Evolutionary conservation across 1,284 basidiomycete genomes (phyloP).

Genomic region (Rhodofomes roseus): DNA sequence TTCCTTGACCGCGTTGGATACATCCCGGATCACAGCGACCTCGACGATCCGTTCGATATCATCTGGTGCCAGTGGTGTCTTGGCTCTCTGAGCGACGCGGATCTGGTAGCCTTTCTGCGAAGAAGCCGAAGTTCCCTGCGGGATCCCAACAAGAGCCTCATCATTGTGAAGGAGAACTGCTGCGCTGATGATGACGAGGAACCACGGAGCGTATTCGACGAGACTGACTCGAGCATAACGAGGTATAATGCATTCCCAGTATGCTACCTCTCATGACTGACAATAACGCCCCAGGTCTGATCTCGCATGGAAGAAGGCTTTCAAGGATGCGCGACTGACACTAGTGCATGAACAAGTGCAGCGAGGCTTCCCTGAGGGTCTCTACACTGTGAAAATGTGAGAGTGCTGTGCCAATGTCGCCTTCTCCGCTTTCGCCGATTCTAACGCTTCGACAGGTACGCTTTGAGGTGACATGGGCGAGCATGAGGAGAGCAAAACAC

Average conservation of each 20-base stretch:
- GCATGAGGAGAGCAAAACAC: not conserved
- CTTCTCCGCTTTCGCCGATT: slow-evolving; percentile 3
- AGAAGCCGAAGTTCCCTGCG: slow-evolving; percentile 57
- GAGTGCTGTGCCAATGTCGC: slow-evolving; percentile 17
- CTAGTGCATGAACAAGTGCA: slow-evolving; percentile 73
- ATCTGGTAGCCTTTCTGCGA: slow-evolving; percentile 75
- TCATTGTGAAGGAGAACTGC: slow-evolving; percentile 92
- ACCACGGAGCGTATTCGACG: slow-evolving; percentile 70
- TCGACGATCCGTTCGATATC: slow-evolving; percentile 63
- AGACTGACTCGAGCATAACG: slow-evolving; percentile 85
- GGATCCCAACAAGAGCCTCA: slow-evolving; percentile 46
- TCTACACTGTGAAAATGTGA: slow-evolving; percentile 85
- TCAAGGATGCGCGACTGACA: slow-evolving; percentile 63
- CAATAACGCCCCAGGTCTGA: slow-evolving; percentile 59
- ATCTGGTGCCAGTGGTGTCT: slow-evolving; percentile 97
- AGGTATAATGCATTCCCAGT: slow-evolving; percentile 42
- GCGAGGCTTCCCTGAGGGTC: slow-evolving; percentile 72
- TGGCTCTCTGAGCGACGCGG: slow-evolving; percentile 77
- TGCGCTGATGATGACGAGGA: slow-evolving; percentile 57
- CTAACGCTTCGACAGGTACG: slow-evolving; percentile 45
- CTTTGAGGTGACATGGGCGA: slow-evolving; percentile 31
- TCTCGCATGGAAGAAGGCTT: slow-evolving; percentile 74
- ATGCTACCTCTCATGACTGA: not conserved
- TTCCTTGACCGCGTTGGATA: slow-evolving; percentile 60
- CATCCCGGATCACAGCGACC: slow-evolving; percentile 30